Percentiles rank a stretch among this genome's conserved stretches.
Conservation (phyloP, 2,329 filamentous ascomycete genomes). For the Boeremia exigua region DNA sequence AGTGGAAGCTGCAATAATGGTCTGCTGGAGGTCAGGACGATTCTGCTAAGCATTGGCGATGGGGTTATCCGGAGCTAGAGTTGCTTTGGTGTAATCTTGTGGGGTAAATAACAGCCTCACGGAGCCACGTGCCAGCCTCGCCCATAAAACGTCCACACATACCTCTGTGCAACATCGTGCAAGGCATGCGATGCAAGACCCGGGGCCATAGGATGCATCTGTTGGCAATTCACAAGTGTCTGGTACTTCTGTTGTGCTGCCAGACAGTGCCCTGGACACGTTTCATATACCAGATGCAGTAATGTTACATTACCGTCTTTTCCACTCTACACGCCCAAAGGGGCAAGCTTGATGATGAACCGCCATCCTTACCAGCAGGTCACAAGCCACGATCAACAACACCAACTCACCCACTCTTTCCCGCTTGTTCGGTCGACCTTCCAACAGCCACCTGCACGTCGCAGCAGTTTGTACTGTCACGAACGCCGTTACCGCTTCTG, state of each 20-base stretch:
- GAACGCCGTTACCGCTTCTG: neutral
- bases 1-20: conserved; percentile 10
- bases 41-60: conserved; percentile 15
- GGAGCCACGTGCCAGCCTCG: conserved; percentile 2
- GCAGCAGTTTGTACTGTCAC: conserved; percentile 11
- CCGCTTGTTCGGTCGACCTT: conserved; percentile 15
- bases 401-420: conserved; percentile 12
- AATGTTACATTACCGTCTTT: conserved; percentile 1
- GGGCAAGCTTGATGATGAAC: conserved; percentile 9
- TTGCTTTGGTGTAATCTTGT: conserved; percentile 9
- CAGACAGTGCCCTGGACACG: neutral
- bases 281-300: neutral
- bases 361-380: conserved; percentile 19
- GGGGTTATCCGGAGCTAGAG: conserved; percentile 5
- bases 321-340: conserved; percentile 12
- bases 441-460: conserved; percentile 15
- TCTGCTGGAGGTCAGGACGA: conserved; percentile 14
- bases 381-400: conserved; percentile 28
- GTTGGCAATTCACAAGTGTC: neutral
- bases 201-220: neutral
- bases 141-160: neutral
- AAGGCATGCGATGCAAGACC: neutral
- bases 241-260: neutral
- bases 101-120: conserved; percentile 16
- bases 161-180: conserved; percentile 3